Evolutionary conservation across 2,329 filamentous ascomycete genomes (phyloP), one percentile per base, ranked within the genome.

Genomic region (Ophiosphaerella korrae): DNA sequence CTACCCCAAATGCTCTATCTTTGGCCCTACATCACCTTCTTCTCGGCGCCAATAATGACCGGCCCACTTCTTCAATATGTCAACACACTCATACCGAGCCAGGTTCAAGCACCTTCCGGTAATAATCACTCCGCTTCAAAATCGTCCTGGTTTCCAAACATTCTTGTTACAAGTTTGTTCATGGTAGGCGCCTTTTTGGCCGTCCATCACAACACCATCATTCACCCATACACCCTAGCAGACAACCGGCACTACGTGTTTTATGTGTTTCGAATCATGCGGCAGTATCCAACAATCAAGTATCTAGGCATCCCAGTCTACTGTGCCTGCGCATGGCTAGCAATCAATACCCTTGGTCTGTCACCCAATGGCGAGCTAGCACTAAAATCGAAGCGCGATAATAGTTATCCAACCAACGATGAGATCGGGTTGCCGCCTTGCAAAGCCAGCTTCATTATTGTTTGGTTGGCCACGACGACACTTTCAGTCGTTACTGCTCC

Each of bases 221-320:
- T 97, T 37, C 94, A 99, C 68, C 93, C 94, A 0, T 99, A 97
- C 71, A 96, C 92, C 0, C 82, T 97, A 1, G 94, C 94, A 31
- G 94, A 99, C 74, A 99, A 99, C 73, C 82, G 94, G 2, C 94
- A 99, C 73, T 99, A 96, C 77, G 88, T 96, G 72, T 99, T 99
- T 74, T 99, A 99, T 76, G 80, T 96, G 53, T 99, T 99, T 78
- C 87, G 92, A 1, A 87, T 88, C 5, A 87, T 97, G 33, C 82
- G 88, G 2, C 81, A 81, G 5, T 83, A 89, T 36, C 77, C 80
- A 1, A 74, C 78, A 14, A 74, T 90, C 44, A 87, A 87, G 32
- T 92, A 91, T 62, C 73, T 82, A 0, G 85, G 89, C 1, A 82
- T 88, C 0, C 79, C 87, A 0, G 76, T 88, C 1, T 97, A 99